A percentile compares a stretch with the other conserved stretches of the same genome.
Evolutionary conservation across 2,329 filamentous ascomycete species (phyloP).

Genomic region (Paecilomyces formosus): DNA sequence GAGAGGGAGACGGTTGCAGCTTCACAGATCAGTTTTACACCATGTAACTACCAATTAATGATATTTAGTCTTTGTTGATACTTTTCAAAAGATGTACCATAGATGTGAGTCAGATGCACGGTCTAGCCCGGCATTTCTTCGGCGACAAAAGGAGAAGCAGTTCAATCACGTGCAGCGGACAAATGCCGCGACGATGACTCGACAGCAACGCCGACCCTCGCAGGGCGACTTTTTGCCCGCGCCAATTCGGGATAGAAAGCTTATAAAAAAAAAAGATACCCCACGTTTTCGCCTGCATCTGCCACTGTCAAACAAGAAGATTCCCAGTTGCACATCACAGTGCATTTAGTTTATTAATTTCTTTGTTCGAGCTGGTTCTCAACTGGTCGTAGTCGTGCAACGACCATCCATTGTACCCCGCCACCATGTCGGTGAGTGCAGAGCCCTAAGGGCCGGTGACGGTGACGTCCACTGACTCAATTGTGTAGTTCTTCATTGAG

Average conservation of each 20-base stretch:
- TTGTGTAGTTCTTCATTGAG: constrained; percentile 61
- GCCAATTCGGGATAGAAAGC: background rate
- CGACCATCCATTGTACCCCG: constrained; percentile 10
- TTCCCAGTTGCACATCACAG: background rate
- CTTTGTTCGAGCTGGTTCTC: constrained; percentile 1
- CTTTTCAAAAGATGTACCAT: background rate
- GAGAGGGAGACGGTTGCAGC: too few species aligned
- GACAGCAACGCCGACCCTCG: background rate
- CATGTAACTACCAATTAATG: too few species aligned
- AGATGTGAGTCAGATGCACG: background rate
- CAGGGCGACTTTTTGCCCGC: background rate
- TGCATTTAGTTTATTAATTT: constrained; percentile 8
- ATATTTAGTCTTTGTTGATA: background rate
- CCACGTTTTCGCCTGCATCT: background rate
- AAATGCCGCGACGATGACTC: background rate
- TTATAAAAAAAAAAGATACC: background rate
- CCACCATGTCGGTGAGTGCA: constrained; percentile 27
- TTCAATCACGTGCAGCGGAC: background rate
- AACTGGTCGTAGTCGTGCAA: background rate
- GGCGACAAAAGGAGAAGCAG: background rate
- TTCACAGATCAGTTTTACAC: too few species aligned
- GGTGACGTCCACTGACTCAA: constrained; percentile 4
- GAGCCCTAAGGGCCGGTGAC: background rate
- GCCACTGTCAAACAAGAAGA: background rate
- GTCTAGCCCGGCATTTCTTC: background rate